Evolutionary conservation across 2,329 filamentous ascomycete genomes (phyloP).

Genomic region (Pezicula radicicola): DNA sequence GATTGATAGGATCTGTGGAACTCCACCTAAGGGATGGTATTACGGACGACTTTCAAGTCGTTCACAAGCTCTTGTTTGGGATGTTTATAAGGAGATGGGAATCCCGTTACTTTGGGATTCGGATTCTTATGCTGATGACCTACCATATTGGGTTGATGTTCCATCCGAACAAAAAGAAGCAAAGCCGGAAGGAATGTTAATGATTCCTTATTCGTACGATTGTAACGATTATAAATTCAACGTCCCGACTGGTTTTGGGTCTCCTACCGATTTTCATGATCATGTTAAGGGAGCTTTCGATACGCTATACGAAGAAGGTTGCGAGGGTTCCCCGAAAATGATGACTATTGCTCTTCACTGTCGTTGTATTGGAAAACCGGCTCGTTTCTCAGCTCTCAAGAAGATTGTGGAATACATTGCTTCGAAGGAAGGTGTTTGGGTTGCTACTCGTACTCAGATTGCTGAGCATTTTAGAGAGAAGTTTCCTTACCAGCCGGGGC

Average conservation of each 20-base stretch:
- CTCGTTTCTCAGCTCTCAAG: conserved; percentile 45
- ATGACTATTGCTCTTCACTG: conserved; percentile 55
- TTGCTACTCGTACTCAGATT: conserved; percentile 50
- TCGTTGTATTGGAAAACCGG: conserved; percentile 49
- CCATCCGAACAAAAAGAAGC: conserved; percentile 41
- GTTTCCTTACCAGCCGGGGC: conserved; percentile 19
- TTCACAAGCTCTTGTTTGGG: conserved; percentile 41
- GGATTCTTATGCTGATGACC: conserved; percentile 51
- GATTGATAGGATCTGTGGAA: conserved; percentile 29
- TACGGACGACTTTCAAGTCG: conserved; percentile 34
- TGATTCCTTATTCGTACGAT: conserved; percentile 52
- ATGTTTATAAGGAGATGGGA: conserved; percentile 50
- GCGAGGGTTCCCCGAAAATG: conserved; percentile 45
- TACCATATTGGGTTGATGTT: conserved; percentile 53
- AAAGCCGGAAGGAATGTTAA: conserved; percentile 43
- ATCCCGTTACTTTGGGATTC: conserved; percentile 45
- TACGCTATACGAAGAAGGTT: conserved; percentile 44
- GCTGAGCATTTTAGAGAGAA: conserved; percentile 41
- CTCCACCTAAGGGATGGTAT: conserved; percentile 32
- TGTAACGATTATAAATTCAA: conserved; percentile 42
- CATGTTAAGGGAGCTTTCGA: conserved; percentile 52
- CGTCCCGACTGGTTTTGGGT: conserved; percentile 20
- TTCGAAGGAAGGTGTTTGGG: conserved; percentile 50
- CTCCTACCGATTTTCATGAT: conserved; percentile 20
- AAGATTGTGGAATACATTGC: conserved; percentile 51